Evolutionary conservation across 192 early-diverging fungal genomes (phyloP).

Genomic region (Coemansia sp.): DNA sequence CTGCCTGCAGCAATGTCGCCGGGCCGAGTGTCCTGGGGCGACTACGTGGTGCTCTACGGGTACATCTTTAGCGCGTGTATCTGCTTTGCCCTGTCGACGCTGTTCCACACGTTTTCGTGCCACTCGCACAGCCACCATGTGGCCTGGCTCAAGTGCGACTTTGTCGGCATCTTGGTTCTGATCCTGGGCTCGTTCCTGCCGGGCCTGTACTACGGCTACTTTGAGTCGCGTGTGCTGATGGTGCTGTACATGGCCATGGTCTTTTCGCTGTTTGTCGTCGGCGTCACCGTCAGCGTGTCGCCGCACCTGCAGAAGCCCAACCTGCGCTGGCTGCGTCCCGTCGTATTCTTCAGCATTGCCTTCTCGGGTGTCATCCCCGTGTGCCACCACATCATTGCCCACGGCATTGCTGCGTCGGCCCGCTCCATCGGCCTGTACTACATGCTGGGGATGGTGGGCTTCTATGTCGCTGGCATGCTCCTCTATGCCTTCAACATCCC

Average conservation of each 20-base stretch:
- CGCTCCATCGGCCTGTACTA: constrained; percentile 63
- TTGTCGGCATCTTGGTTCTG: constrained; percentile 83
- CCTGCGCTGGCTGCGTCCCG: constrained; percentile 75
- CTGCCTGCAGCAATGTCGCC: constrained; percentile 40
- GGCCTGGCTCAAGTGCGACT: constrained; percentile 73
- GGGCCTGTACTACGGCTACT: constrained; percentile 56
- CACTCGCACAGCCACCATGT: constrained; percentile 65
- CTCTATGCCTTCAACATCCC: constrained; percentile 83
- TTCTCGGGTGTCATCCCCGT: constrained; percentile 71
- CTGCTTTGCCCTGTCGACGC: constrained; percentile 77
- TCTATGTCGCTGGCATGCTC: constrained; percentile 79
- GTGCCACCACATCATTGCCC: constrained; percentile 64
- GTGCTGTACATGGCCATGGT: constrained; percentile 59
- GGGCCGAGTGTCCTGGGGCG: constrained; percentile 53
- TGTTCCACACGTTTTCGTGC: constrained; percentile 78
- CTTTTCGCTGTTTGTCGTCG: constrained; percentile 59
- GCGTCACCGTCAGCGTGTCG: constrained; percentile 61
- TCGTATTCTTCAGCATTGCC: constrained; percentile 75
- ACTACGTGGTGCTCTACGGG: constrained; percentile 67
- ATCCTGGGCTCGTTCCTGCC: constrained; percentile 60
- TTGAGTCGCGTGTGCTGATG: constrained; percentile 53
- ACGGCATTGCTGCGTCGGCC: constrained; percentile 59
- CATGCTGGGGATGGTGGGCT: constrained; percentile 63
- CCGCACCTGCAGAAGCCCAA: constrained; percentile 68
- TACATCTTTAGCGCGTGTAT: constrained; percentile 73